Evolutionary conservation across 768 basidiomycete species (phyloP).

Genomic region (Kwoniella heveanensis): DNA sequence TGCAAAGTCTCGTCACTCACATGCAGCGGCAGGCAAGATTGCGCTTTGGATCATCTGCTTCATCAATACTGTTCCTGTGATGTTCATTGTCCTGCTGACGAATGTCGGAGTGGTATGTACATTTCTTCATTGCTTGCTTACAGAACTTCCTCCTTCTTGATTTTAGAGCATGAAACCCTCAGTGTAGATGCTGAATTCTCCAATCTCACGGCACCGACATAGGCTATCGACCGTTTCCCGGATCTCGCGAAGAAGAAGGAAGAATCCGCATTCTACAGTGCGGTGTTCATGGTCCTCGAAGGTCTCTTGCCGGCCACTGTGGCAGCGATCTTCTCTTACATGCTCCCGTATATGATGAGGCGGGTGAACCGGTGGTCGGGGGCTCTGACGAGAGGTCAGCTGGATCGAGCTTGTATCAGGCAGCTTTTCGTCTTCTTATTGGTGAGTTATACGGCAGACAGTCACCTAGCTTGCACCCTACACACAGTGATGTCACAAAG

Average conservation of each 20-base stretch:
- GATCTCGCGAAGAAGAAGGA: conserved; percentile 27
- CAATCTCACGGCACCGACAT: background rate
- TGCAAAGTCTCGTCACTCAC: conserved; percentile 19
- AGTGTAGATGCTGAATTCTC: background rate
- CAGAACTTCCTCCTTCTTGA: too few species aligned
- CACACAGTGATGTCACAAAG: too few species aligned
- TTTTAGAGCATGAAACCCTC: too few species aligned
- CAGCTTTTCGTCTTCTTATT: conserved; percentile 44
- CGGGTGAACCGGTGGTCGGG: conserved; percentile 40
- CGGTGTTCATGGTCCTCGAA: conserved; percentile 33
- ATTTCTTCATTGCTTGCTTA: too few species aligned
- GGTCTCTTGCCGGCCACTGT: conserved; percentile 39
- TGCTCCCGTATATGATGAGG: conserved; percentile 43
- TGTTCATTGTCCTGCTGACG: conserved; percentile 39
- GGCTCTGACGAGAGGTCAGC: conserved; percentile 37
- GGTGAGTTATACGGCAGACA: conserved; percentile 24
- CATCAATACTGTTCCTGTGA: conserved; percentile 44
- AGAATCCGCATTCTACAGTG: conserved; percentile 27
- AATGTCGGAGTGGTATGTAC: conserved; percentile 40
- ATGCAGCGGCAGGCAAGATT: conserved; percentile 28
- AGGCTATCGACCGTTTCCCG: conserved; percentile 23
- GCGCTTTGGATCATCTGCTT: conserved; percentile 32
- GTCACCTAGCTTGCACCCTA: too few species aligned
- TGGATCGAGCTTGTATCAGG: conserved; percentile 43
- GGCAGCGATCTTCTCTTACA: conserved; percentile 37